Evolutionary conservation across 2,329 filamentous ascomycete species (phyloP), one percentile per base, ranked within the genome.

Genomic region (Trichoderma guizhouense): DNA sequence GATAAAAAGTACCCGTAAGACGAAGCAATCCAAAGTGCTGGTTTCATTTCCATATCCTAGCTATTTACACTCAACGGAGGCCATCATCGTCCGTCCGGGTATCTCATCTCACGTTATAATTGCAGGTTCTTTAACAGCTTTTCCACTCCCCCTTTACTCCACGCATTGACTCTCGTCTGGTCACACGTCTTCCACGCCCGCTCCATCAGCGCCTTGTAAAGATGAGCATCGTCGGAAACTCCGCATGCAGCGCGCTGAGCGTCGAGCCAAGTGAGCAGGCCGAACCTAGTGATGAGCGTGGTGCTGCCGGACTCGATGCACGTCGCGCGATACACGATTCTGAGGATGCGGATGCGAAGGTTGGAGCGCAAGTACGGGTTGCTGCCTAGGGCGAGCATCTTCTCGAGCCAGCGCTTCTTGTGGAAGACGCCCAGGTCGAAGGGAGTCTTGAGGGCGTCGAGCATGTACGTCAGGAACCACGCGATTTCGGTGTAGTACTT

Each of bases 231-330:
- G 18, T 86, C 84, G 58, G 72, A 70, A 3, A 75, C 73, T 2
- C 75, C 79, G 65, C 82, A 84, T 3, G 83, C 80, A 5, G 85
- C 86, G 43, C 87, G 79, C 76, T 89, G 88, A 72, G 88, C 87
- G 72, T 91, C 86, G 9, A 95, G 84, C 94, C 94, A 97, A 75
- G 88, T 91, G 68, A 95, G 79, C 24, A 92, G 83, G 18, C 92
- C 93, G 57, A 91, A 90, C 71, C 94, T 86, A 1, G 94, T 97
- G 47, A 94, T 86, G 60, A 97, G 84, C n/a, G 92, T 95, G 5
- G 91, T 93, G 79, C 92, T 93, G 1, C 93, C 94, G 1, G 88
- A 90, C 34, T 90, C 87, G 36, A 95, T 88, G 60, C 86, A 86
- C 0, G 89, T 90, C 3, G 91, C 90, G 53, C 91, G 87, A 76